Base-by-base conservation (phyloP, 768 basidiomycete species). In the Rhodotorula babjevae region DNA sequence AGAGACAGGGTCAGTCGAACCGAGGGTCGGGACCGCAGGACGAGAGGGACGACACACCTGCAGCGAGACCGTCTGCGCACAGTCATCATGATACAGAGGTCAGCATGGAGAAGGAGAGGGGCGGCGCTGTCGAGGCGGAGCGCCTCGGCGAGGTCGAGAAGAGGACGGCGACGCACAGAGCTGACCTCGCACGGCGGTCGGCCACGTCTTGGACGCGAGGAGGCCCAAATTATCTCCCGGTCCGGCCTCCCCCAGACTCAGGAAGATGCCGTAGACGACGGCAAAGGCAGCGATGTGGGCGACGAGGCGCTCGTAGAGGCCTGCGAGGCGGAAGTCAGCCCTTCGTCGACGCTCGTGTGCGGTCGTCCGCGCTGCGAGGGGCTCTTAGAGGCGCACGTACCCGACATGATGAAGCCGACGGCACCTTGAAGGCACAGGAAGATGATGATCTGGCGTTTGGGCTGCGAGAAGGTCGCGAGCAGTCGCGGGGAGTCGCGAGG, bases 231-330 rank as follows among this genome's bases (percentile, higher is more conserved):
- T 25, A 31, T 14, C n/a, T 2, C 29, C 42, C 0, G 44, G 18
- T 5, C 59, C 59, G 1, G 92, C 82, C 82, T 95, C 93, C 60
- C 93, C 94, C 67, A 93, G 89, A 78, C 87, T 88, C 77, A 94
- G 79, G 86, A 96, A 96, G 61, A 96, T 87, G 23, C 93, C 94
- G 77, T 96, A 95, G 15, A 96, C 83, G 47, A 94, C 87, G 10
- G 80, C 78, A 66, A 83, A 82, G 36, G 78, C 79, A 18, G 79
- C 79, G 53, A 81, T 7, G n/a, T 31, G 60, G n/a, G 10, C 61
- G 27, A 27, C 19, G 16, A 46, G 46, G 23, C 50, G 82, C 36
- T 72, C 77, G 81, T 94, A 96, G 29, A 87, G 82, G 3, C 91
- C 94, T 73, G 90, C 80, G 91, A 86, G 82, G 95, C 36, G 9